Conservation (phyloP, 495 filamentous ascomycete genomes). For the Daldinia childiae region DNA sequence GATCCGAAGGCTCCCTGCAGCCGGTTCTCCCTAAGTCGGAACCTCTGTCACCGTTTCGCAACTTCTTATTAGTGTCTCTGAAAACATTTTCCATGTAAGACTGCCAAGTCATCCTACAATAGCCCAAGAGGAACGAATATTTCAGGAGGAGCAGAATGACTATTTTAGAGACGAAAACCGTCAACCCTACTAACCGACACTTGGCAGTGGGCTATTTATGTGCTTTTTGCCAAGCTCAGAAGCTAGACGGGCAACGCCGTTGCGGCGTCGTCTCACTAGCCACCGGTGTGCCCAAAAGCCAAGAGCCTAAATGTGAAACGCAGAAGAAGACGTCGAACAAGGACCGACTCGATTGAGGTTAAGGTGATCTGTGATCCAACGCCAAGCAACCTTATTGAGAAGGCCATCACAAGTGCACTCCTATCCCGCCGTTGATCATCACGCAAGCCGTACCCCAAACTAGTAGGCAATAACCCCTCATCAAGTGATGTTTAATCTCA, state of each 20-base stretch:
- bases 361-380: constrained; percentile 29
- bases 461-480: background rate
- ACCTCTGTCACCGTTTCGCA: constrained; percentile 29
- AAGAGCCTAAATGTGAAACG: constrained; percentile 36
- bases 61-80: background rate
- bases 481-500: background rate
- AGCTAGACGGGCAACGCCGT: constrained; percentile 21
- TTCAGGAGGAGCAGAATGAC: background rate
- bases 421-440: constrained; percentile 1
- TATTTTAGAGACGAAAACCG: constrained; percentile 13
- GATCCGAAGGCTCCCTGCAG: constrained; percentile 14
- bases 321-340: constrained; percentile 19
- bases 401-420: constrained; percentile 14
- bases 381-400: constrained; percentile 30
- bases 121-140: constrained; percentile 3
- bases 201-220: constrained; percentile 17
- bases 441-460: background rate
- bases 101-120: constrained; percentile 13
- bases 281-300: background rate
- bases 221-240: constrained; percentile 9
- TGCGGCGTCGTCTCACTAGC: constrained; percentile 24
- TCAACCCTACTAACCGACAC: constrained; percentile 15
- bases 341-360: constrained; percentile 28
- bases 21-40: constrained; percentile 19
- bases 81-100: constrained; percentile 14